These are phyloP conservation scores for Boletus speciosus DNA, from an alignment of 768 basidiomycete species.

Conservation along the genomic window DNA sequence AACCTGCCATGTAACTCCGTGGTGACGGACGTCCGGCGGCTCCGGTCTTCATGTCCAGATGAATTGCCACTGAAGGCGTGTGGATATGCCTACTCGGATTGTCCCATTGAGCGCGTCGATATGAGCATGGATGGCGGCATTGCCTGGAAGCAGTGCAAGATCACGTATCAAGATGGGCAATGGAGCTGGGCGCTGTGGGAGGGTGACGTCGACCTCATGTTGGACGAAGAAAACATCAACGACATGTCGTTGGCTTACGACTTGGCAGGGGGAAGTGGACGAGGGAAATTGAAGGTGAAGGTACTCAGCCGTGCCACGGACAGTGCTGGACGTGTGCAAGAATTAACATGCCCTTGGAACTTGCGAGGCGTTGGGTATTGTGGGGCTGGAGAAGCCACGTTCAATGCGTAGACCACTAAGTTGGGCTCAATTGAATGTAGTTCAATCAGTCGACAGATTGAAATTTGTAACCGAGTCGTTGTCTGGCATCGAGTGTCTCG, in stretches of 20 bases:
- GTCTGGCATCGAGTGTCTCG: neutral
- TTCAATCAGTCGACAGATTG: neutral
- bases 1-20: constrained; percentile 61
- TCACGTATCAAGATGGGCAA: constrained; percentile 57
- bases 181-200: constrained; percentile 82
- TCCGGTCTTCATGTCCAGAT: constrained; percentile 12
- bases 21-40: constrained; percentile 33
- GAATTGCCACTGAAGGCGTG: constrained; percentile 35
- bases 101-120: constrained; percentile 48
- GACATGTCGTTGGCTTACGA: neutral
- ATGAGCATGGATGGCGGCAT: constrained; percentile 50
- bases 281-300: constrained; percentile 14
- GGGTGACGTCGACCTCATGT: constrained; percentile 36
- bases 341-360: constrained; percentile 55
- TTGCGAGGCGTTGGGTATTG: constrained; percentile 56
- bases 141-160: constrained; percentile 48
- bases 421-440: neutral
- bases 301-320: constrained; percentile 53
- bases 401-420: neutral
- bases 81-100: constrained; percentile 55
- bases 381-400: constrained; percentile 28
- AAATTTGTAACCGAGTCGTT: neutral
- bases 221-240: constrained; percentile 23
- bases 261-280: constrained; percentile 6
- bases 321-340: constrained; percentile 46